Evolutionary conservation across 1,284 basidiomycete species (phyloP).

Genomic region (Chalciporus sp.): DNA sequence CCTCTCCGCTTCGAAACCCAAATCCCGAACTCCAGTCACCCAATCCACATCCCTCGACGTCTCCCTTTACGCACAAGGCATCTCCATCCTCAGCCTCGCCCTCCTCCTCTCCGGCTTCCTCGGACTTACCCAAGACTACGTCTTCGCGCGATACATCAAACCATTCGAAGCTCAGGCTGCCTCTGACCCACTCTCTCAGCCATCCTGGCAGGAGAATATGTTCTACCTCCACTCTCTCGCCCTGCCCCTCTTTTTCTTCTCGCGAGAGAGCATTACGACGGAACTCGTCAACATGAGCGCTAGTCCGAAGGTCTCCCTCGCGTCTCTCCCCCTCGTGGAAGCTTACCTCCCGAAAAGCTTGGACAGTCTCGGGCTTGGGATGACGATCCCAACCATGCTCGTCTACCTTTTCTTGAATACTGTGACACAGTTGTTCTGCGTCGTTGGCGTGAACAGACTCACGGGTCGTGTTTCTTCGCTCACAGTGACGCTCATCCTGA

Average conservation of each 20-base stretch:
- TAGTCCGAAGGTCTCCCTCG: constrained; percentile 40
- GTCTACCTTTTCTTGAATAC: constrained; percentile 78
- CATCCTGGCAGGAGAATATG: constrained; percentile 86
- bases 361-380: constrained; percentile 12
- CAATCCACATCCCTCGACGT: constrained; percentile 23
- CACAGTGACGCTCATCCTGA: constrained; percentile 86
- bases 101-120: constrained; percentile 83
- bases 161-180: constrained; percentile 22
- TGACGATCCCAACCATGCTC: constrained; percentile 63
- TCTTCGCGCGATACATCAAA: constrained; percentile 66
- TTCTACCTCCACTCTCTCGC: constrained; percentile 85
- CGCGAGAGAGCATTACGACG: constrained; percentile 50
- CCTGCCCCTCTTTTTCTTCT: constrained; percentile 70
- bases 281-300: constrained; percentile 52
- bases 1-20: constrained; percentile 60
- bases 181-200: constrained; percentile 24
- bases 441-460: constrained; percentile 88
- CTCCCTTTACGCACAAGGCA: constrained; percentile 68
- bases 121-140: constrained; percentile 86
- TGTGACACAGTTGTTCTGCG: constrained; percentile 84
- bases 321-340: constrained; percentile 22
- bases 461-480: constrained; percentile 79
- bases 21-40: constrained; percentile 16
- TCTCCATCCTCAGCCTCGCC: constrained; percentile 74
- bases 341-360: constrained; percentile 11